A percentile compares a stretch with the other conserved stretches of the same genome.
phyloP scores from a whole-genome alignment of 768 basidiomycete species.

The Mycena metata region DNA sequence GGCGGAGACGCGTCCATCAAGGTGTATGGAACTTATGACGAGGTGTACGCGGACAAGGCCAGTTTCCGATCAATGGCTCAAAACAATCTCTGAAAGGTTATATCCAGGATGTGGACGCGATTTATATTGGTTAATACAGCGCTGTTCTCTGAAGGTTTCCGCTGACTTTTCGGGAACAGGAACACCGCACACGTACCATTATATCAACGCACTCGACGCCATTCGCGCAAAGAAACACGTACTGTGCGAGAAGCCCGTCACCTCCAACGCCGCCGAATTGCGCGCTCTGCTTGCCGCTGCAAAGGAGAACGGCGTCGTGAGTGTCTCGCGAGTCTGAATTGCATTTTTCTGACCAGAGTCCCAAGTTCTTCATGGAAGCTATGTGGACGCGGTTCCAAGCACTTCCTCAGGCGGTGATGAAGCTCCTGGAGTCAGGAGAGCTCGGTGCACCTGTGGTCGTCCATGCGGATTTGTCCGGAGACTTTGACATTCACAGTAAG shows the following conservation, averaged over 20 bases:
- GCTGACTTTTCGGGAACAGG: conserved; percentile 53
- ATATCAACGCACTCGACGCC: conserved; percentile 80
- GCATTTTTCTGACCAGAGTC: no score
- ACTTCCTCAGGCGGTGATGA: conserved; percentile 72
- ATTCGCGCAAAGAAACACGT: conserved; percentile 87
- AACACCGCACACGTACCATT: conserved; percentile 90
- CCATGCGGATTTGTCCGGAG: conserved; percentile 81
- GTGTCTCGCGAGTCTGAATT: no score
- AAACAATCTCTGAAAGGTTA: background rate
- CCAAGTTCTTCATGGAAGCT: conserved; percentile 89
- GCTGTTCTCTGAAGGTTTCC: background rate
- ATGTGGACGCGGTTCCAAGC: conserved; percentile 91
- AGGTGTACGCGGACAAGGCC: conserved; percentile 80
- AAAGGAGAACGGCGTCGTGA: conserved; percentile 72
- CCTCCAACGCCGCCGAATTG: conserved; percentile 81
- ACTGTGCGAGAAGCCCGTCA: conserved; percentile 91
- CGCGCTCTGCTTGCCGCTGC: conserved; percentile 80
- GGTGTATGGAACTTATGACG: conserved; percentile 80
- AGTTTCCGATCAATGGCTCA: conserved; percentile 25
- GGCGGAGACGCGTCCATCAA: conserved; percentile 67
- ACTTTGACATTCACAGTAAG: conserved; percentile 78
- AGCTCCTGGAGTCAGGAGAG: conserved; percentile 70
- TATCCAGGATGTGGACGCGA: conserved; percentile 74
- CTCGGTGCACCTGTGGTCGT: conserved; percentile 77
- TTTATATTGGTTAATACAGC: conserved; percentile 74